Base-by-base conservation (phyloP, 2,329 filamentous ascomycete species). In the Fusarium odoratissimum region DNA sequence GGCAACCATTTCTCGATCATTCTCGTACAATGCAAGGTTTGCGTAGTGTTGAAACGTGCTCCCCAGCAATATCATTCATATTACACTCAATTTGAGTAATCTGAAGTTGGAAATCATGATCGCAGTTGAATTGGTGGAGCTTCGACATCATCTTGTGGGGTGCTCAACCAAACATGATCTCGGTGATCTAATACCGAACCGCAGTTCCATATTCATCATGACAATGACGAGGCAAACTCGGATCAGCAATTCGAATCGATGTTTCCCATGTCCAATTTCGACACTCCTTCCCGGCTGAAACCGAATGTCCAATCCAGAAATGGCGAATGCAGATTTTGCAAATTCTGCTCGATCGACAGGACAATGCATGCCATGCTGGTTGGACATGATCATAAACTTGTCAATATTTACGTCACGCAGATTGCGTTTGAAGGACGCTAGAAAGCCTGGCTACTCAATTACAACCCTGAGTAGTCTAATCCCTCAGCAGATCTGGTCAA, bases 131-230 rank as follows among this genome's bases (percentile, higher is more conserved):
- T 55, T 65, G 52, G 56, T 67, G 71, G 71, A 68, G 67, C 58
- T 67, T 57, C 55, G 55, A 73, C 67, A 64, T 74, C 59, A 71
- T 62, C 31, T 68, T 60, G 71, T 56, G 67, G 69, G 48, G 51
- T 72, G 38, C 40, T 40, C 45, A 48, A 48, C 33, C 49, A 57
- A 56, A 41, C 17, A 71, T 51, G 62, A 57, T 68, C 35, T 73
- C 73, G 73, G 73, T 56, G 60, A 74, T 74, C 48, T 51, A 75
- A 72, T 61, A 52, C 73, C 73, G 73, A 60, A 57, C 48, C 44
- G 45, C 52, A 59, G 40, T 41, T 33, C 45, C 37, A 19, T 25
- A 56, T 48, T 71, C 52, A 61, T 65, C 48, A 74, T 72, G 66
- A 38, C 25, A 58, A 54, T 55, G 45, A 64, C 65, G 58, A 73